Evolutionary conservation across 139 green algal species (phyloP).

Genomic region (Chlamydomonas sp.): DNA sequence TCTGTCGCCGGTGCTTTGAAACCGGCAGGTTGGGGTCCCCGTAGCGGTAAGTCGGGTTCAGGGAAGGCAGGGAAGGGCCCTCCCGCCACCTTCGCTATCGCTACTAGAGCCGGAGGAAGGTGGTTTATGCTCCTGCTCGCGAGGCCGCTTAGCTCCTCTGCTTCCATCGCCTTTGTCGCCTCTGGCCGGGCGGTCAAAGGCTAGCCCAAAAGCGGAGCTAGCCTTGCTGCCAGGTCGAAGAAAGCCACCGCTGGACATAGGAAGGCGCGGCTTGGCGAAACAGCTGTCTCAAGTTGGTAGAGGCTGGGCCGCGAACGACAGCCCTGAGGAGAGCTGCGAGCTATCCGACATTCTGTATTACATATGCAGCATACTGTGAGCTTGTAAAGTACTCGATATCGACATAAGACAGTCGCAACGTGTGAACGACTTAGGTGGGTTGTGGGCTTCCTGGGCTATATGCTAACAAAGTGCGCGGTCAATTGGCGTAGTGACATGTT

Average conservation of each 20-base stretch:
- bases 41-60: constrained; percentile 24
- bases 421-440: too few relatives aligned
- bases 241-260: constrained; percentile 19
- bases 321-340: too few relatives aligned
- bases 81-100: neutral
- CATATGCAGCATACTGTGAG: too few relatives aligned
- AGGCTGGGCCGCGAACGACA: too few relatives aligned
- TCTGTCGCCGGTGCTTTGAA: constrained; percentile 50
- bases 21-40: constrained; percentile 47
- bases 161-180: neutral
- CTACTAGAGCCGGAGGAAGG: neutral
- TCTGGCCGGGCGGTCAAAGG: constrained; percentile 1
- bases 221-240: constrained; percentile 31
- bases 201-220: constrained; percentile 35
- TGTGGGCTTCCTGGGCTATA: too few relatives aligned
- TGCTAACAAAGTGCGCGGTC: too few relatives aligned
- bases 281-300: too few relatives aligned
- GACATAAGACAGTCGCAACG: too few relatives aligned
- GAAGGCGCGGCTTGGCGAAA: too few relatives aligned
- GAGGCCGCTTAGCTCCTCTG: neutral
- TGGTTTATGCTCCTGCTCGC: neutral
- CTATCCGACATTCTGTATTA: too few relatives aligned
- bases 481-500: too few relatives aligned
- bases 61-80: constrained; percentile 7
- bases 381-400: too few relatives aligned